A percentile compares a stretch with the other conserved stretches of the same genome.
Evolutionary conservation across 805 yeast species (phyloP).

Genomic region (Debaryomyces maramus): DNA sequence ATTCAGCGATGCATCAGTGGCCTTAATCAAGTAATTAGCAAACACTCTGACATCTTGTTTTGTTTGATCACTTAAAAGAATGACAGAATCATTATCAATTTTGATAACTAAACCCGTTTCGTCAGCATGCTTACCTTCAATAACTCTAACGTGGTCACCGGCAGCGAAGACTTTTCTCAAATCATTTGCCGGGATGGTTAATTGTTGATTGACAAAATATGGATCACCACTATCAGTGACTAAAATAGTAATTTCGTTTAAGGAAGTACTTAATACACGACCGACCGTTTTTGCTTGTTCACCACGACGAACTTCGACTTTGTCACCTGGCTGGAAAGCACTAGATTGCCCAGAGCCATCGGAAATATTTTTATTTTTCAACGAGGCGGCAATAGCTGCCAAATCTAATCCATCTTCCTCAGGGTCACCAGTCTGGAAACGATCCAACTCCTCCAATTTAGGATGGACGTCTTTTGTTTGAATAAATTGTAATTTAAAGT

Average conservation of each 20-base stretch:
- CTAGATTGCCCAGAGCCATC: constrained; percentile 28
- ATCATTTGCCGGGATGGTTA: constrained; percentile 80
- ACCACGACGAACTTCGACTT: constrained; percentile 88
- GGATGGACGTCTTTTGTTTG: constrained; percentile 85
- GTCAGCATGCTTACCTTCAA: constrained; percentile 87
- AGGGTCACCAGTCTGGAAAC: constrained; percentile 69
- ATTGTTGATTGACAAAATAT: constrained; percentile 52
- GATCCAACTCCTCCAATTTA: constrained; percentile 80
- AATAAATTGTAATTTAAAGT: constrained; percentile 78
- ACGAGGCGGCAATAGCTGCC: constrained; percentile 80
- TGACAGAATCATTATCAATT: constrained; percentile 80
- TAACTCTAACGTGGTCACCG: constrained; percentile 94
- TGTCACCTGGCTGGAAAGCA: constrained; percentile 87
- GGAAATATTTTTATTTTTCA: constrained; percentile 51
- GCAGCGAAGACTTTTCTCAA: constrained; percentile 81
- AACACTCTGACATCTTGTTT: constrained; percentile 88
- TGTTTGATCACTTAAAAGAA: constrained; percentile 86
- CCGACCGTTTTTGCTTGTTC: constrained; percentile 92
- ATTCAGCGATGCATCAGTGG: constrained; percentile 73
- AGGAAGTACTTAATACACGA: constrained; percentile 64
- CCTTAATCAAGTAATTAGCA: constrained; percentile 85
- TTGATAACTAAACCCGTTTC: constrained; percentile 93
- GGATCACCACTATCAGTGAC: constrained; percentile 58
- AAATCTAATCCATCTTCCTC: constrained; percentile 85
- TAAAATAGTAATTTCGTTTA: constrained; percentile 51